phyloP scores from a whole-genome alignment of 2,329 filamentous ascomycete species.

The Herpotrichia juniperi region DNA sequence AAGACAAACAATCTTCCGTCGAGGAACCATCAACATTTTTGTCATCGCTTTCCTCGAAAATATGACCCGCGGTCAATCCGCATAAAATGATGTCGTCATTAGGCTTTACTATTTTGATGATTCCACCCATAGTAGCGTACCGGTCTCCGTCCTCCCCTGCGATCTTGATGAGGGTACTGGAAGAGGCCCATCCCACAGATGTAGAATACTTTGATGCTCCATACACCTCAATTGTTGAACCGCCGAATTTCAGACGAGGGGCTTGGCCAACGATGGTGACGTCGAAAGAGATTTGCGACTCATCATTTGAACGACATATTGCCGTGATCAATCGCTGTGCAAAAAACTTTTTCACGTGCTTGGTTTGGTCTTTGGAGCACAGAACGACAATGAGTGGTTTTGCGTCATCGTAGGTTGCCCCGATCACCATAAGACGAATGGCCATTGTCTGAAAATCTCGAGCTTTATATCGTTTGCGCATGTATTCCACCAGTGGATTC shows the following conservation, averaged over 20 bases:
- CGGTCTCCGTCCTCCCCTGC: background rate
- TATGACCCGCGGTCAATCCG: background rate
- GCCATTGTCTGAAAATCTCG: background rate
- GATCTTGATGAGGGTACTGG: slow-evolving; percentile 1
- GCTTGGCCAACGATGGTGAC: slow-evolving; percentile 1
- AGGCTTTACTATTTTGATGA: background rate
- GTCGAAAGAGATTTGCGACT: slow-evolving; percentile 3
- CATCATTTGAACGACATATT: slow-evolving; percentile 6
- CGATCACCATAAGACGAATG: slow-evolving; percentile 5
- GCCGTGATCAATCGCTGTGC: background rate
- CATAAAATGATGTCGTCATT: background rate
- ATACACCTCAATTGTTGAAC: no score
- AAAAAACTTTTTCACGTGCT: slow-evolving; percentile 9
- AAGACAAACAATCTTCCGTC: no score
- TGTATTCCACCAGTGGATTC: slow-evolving; percentile 1
- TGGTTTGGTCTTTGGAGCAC: background rate
- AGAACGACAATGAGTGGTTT: slow-evolving; percentile 13
- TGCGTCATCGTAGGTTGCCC: background rate
- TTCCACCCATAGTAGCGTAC: background rate
- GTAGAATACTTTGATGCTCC: no score
- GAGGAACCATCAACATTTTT: background rate
- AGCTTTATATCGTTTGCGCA: slow-evolving; percentile 4
- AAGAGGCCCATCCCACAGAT: background rate
- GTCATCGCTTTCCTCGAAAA: background rate
- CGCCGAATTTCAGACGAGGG: no score